phyloP scores from a whole-genome alignment of 495 filamentous ascomycete species.

The Usnea hakonensis region DNA sequence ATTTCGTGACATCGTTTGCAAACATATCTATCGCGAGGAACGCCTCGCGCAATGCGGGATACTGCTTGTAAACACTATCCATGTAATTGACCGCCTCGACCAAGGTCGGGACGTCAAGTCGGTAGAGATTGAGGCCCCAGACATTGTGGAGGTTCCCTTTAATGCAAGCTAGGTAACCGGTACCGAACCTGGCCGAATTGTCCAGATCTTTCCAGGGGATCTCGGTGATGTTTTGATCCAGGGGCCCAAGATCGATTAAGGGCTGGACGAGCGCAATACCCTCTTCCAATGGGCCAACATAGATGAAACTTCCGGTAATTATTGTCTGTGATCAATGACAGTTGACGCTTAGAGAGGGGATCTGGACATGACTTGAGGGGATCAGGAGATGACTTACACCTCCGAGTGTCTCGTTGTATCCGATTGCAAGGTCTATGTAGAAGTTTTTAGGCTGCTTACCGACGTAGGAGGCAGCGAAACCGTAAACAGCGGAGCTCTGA shows the following conservation, averaged over 20 bases:
- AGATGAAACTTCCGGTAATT: constrained; percentile 18
- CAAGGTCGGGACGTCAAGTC: constrained; percentile 14
- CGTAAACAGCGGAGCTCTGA: constrained; percentile 2
- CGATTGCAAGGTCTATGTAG: constrained; percentile 23
- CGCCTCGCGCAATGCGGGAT: constrained; percentile 11
- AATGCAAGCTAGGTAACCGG: constrained; percentile 8
- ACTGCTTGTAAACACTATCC: constrained; percentile 22
- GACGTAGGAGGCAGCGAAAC: neutral
- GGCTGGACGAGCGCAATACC: constrained; percentile 16
- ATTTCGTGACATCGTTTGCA: constrained; percentile 8
- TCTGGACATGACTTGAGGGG: neutral
- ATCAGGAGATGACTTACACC: constrained; percentile 5
- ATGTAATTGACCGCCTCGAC: neutral
- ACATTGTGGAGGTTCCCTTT: constrained; percentile 11
- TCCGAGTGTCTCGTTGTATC: constrained; percentile 23
- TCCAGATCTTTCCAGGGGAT: constrained; percentile 19
- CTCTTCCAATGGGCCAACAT: constrained; percentile 14
- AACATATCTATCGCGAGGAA: constrained; percentile 11
- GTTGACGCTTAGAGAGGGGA: neutral
- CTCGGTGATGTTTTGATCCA: constrained; percentile 12
- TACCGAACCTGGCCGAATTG: constrained; percentile 16
- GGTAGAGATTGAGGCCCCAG: constrained; percentile 12
- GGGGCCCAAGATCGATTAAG: constrained; percentile 13
- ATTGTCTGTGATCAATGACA: neutral
- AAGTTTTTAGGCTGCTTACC: constrained; percentile 9